These are phyloP conservation scores for Odontarrhena argentea DNA, from an alignment of 345 rosid genomes.

Conservation along the genomic window DNA sequence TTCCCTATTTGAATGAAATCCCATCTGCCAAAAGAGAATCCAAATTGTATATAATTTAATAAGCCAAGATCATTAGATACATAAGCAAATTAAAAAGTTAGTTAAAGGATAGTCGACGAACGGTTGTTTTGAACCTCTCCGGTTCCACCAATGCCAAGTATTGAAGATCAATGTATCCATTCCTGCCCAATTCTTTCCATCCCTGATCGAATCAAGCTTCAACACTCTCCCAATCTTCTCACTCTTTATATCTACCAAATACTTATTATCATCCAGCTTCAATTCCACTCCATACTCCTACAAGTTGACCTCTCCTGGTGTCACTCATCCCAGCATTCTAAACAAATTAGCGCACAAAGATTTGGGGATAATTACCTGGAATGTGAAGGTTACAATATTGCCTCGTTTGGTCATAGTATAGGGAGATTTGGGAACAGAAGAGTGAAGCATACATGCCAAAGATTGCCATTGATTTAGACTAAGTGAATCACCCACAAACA, in stretches of 20 bases:
- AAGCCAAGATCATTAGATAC: not conserved
- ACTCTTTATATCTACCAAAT: constrained; percentile 62
- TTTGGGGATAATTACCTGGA: constrained; percentile 41
- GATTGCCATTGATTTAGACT: constrained; percentile 85
- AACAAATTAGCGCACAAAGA: not conserved
- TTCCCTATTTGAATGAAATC: constrained; percentile 57
- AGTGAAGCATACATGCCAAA: constrained; percentile 70
- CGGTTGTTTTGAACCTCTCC: constrained; percentile 71
- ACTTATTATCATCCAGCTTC: constrained; percentile 61
- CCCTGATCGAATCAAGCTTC: constrained; percentile 74
- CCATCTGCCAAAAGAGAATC: constrained; percentile 57
- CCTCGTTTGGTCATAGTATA: constrained; percentile 46
- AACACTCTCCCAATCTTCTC: constrained; percentile 62
- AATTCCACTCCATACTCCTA: constrained; percentile 68
- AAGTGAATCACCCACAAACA: constrained; percentile 83
- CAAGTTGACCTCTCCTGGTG: not conserved
- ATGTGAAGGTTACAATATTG: constrained; percentile 50
- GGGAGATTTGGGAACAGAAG: constrained; percentile 50
- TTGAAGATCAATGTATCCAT: constrained; percentile 77
- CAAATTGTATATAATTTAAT: not conserved
- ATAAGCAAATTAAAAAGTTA: not conserved
- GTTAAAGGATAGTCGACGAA: constrained; percentile 34
- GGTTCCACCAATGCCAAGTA: constrained; percentile 95
- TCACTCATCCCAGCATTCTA: not conserved
- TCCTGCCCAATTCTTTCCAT: constrained; percentile 64